phyloP scores from a whole-genome alignment of 345 rosid genomes.

The Citrus reticulata region DNA sequence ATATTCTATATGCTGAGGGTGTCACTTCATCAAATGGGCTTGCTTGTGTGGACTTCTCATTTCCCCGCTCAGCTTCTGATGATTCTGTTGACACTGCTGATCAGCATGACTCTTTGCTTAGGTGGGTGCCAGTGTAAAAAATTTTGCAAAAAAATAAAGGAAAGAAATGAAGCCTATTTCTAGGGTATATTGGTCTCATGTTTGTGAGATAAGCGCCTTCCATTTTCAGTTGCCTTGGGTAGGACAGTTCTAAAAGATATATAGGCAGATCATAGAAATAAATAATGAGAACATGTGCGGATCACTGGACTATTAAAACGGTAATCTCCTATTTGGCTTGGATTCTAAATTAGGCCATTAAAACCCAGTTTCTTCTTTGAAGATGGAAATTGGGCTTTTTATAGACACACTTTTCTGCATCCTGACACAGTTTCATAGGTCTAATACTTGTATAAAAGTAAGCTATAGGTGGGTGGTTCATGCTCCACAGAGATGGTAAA shows the following conservation, averaged over 20 bases:
- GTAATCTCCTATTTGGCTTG: neutral
- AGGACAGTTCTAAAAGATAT: neutral
- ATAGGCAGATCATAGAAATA: neutral
- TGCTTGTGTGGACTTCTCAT: conserved; percentile 82
- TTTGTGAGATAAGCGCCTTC: neutral
- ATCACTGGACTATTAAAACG: neutral
- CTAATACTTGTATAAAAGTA: neutral
- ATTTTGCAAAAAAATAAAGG: neutral
- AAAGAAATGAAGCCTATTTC: conserved; percentile 2
- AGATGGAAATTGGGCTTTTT: neutral
- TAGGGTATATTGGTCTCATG: neutral
- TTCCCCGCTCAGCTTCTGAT: conserved; percentile 61
- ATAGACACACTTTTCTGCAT: neutral
- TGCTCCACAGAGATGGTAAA: neutral
- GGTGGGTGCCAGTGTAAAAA: conserved; percentile 38
- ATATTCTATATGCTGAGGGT: conserved; percentile 92
- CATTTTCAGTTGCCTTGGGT: neutral
- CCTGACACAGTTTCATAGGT: neutral
- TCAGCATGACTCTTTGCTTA: conserved; percentile 65
- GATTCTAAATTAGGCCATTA: neutral
- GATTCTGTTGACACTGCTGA: conserved; percentile 56
- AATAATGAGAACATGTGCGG: neutral
- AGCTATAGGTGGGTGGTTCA: neutral
- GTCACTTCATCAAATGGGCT: conserved; percentile 95
- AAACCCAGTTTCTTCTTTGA: neutral